These are phyloP conservation scores for Thalassiosira livingstoniorum DNA, from an alignment of 352 stramenopile genomes.

Conservation along the genomic window DNA sequence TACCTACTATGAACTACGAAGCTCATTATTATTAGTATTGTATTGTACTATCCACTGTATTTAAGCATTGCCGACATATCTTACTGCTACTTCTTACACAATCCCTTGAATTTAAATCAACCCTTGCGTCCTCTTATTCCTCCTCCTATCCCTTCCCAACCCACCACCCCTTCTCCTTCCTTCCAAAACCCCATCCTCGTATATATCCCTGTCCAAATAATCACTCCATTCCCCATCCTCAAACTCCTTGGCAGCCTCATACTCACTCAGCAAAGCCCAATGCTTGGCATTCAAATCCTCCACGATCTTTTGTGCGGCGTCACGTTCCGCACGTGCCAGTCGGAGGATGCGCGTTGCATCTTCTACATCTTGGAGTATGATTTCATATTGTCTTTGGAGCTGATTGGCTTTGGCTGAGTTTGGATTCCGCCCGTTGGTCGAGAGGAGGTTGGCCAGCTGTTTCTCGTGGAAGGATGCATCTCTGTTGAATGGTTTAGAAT, in stretches of 20 bases:
- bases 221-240: no score
- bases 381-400: slow-evolving; percentile 40
- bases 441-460: slow-evolving; percentile 51
- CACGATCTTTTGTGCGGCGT: slow-evolving; percentile 58
- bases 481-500: slow-evolving; percentile 15
- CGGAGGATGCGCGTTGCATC: slow-evolving; percentile 68
- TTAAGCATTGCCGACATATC: no score
- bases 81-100: no score
- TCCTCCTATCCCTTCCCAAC: no score
- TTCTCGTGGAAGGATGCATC: slow-evolving; percentile 62
- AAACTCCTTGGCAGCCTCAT: slow-evolving; percentile 62
- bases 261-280: slow-evolving; percentile 78
- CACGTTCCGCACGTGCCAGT: slow-evolving; percentile 49
- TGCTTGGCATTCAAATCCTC: slow-evolving; percentile 70
- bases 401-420: slow-evolving; percentile 22
- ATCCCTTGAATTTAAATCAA: no score
- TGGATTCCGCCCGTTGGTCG: slow-evolving; percentile 37
- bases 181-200: no score
- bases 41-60: no score
- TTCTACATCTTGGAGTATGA: slow-evolving; percentile 72
- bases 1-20: no score
- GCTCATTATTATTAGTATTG: no score
- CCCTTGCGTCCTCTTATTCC: no score
- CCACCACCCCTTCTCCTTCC: no score
- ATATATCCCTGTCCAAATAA: no score